Percentiles rank a stretch among this genome's conserved stretches.
Conservation (phyloP, 2,329 filamentous ascomycete species). For the Sclerotiophoma versabilis region DNA sequence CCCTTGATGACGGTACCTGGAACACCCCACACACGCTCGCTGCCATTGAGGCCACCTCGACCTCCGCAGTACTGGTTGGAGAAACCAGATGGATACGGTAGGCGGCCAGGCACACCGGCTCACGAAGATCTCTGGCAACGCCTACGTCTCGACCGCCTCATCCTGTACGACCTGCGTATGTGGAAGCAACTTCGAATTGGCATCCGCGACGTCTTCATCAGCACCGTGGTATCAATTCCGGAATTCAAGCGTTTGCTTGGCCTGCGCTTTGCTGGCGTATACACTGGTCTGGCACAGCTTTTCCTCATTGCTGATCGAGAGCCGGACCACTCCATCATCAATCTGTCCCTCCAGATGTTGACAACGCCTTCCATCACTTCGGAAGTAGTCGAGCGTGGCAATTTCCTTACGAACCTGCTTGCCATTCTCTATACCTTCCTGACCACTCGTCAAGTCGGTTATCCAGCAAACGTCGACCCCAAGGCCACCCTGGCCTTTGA, state of each 20-base stretch:
- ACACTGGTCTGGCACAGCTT: slow-evolving; percentile 90
- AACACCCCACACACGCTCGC: slow-evolving; percentile 66
- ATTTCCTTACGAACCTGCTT: slow-evolving; percentile 94
- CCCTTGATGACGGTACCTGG: slow-evolving; percentile 77
- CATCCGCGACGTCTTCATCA: slow-evolving; percentile 91
- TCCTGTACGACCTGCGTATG: slow-evolving; percentile 91
- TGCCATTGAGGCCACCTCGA: slow-evolving; percentile 60
- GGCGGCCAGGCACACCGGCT: slow-evolving; percentile 67
- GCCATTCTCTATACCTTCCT: slow-evolving; percentile 97
- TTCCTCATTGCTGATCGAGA: slow-evolving; percentile 96
- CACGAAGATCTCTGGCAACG: slow-evolving; percentile 90
- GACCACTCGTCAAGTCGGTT: slow-evolving; percentile 92
- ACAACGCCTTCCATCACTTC: slow-evolving; percentile 96
- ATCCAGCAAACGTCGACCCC: slow-evolving; percentile 86
- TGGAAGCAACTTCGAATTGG: slow-evolving; percentile 96
- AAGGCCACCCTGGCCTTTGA: slow-evolving; percentile 91
- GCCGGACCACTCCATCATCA: slow-evolving; percentile 98
- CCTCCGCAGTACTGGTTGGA: slow-evolving; percentile 87
- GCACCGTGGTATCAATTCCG: slow-evolving; percentile 92
- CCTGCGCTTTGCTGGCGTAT: slow-evolving; percentile 91
- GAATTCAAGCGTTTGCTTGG: slow-evolving; percentile 95
- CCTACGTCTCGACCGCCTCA: slow-evolving; percentile 90
- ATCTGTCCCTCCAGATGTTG: slow-evolving; percentile 93
- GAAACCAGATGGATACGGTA: slow-evolving; percentile 73
- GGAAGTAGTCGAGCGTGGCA: slow-evolving; percentile 92